Base-by-base conservation (phyloP, 2,329 filamentous ascomycete genomes). In the Diaporthe ampelina region DNA sequence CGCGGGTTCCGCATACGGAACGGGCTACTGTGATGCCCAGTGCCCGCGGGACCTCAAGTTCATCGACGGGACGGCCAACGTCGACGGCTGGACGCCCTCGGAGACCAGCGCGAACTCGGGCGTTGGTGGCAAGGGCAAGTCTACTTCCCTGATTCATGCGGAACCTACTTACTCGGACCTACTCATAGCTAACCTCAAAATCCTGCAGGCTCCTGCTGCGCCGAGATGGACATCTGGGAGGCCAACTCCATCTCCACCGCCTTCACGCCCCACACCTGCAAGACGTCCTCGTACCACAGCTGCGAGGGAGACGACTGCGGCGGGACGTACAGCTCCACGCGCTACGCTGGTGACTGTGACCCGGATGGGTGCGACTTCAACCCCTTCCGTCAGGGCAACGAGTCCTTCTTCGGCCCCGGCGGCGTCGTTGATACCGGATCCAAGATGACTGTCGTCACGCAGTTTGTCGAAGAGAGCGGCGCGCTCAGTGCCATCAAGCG, bases 291-390 rank as follows among this genome's bases (percentile, higher is more conserved):
- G 74, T 85, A 82, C 78, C 73, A 77, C 54, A 76, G 77, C 32
- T 91, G 89, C 84, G 79, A 79, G 0, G 81, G 82, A 35, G 81
- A 83, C 70, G 76, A 76, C 21, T 90, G 87, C 77, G 88, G 88
- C 72, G 88, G 86, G 63, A 84, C 85, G 35, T 88, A 86, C 78
- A 84, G 82, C 7, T 78, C 80, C 68, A 82, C 86, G 76, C 88
- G 90, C 77, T 91, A 91, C 79, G 83, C 80, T 11, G 90, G 90
- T 73, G 82, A 88, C 54, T 93, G 91, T 82, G 91, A 93, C 81
- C 88, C 88, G 74, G 88, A 91, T 76, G 91, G 91, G 26, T 93
- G 91, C 78, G 91, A 92, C 79, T 92, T 90, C 85, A 92, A 92
- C 86, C 83, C 88, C 32, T 93, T 88, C 88, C 90, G 91, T 78